Evolutionary conservation across 1,284 basidiomycete genomes (phyloP), one percentile per base, ranked within the genome.

Genomic region (Puccinia horiana): DNA sequence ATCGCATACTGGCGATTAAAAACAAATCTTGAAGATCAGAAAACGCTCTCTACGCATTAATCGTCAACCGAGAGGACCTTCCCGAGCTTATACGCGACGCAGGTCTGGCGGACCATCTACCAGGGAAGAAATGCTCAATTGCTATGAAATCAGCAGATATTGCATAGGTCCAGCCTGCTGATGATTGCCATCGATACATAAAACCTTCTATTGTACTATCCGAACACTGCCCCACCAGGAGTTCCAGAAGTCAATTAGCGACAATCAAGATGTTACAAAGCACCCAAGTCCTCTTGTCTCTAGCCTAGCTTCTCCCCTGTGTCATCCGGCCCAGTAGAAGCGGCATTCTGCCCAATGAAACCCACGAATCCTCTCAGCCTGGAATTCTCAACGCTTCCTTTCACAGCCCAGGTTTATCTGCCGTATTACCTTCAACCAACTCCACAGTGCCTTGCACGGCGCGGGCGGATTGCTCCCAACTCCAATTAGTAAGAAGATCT

Each of bases 341-440:
- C 14, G 42, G 37, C 37, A 37, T 16, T 40, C 37, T 42, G 63
- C 40, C 37, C 18, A 67, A 67, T 67, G 63, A 67, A 67, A 42
- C 63, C 37, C 2, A 2, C 37, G 3, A 12, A 9, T 42, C 63
- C 37, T 67, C 63, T 37, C 63, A 61, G 44, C 44, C 1, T 47
- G 37, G 37, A 40, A 42, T 6, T 9, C n/a, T 47, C 42, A 69
- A 69, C 16, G 26, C 18, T 47, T 69, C 65, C 37, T 44, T 69
- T 69, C 16, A 20, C 18, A 69, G 29, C 65, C 65, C 65, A 37
- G 47, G n/a, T 26, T 23, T 69, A 69, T 26, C 65, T 18, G 26
- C 65, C 65, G 23, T 47, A n/a, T 69, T 69, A 44, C 65, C 65
- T 29, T 44, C 65, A n/a, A 18, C n/a, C 42, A 69, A 69, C 65